These are phyloP conservation scores for Coniosporium apollinis DNA, from an alignment of 495 filamentous ascomycete species.

Conservation along the genomic window DNA sequence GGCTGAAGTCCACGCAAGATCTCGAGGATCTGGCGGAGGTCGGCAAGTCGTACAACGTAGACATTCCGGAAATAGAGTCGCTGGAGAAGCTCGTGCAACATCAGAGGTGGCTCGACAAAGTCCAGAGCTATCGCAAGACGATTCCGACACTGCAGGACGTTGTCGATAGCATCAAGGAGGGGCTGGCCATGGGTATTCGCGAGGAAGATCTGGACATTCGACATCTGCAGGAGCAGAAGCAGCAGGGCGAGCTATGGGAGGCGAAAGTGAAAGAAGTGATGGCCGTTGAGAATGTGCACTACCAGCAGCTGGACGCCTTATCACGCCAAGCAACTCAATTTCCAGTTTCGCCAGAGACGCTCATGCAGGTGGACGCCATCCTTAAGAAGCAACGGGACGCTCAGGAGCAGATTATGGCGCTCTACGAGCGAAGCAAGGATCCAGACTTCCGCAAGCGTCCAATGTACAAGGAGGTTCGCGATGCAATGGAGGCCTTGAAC, in stretches of 20 bases:
- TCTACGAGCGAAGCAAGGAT: conserved; percentile 62
- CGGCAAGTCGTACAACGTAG: conserved; percentile 80
- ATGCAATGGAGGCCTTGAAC: conserved; percentile 71
- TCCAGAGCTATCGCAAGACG: conserved; percentile 41
- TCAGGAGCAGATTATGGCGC: conserved; percentile 63
- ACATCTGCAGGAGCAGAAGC: conserved; percentile 57
- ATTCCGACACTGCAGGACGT: conserved; percentile 59
- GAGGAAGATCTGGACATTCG: conserved; percentile 59
- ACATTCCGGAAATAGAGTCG: conserved; percentile 80
- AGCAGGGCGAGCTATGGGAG: conserved; percentile 75
- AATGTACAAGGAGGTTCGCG: conserved; percentile 76
- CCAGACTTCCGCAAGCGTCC: conserved; percentile 63
- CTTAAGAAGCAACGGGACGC: conserved; percentile 93
- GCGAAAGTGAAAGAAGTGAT: conserved; percentile 87
- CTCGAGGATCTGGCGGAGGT: conserved; percentile 79
- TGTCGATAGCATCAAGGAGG: conserved; percentile 56
- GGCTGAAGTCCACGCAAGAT: conserved; percentile 44
- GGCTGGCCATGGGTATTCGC: conserved; percentile 55
- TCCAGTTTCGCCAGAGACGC: conserved; percentile 66
- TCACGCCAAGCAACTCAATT: conserved; percentile 58
- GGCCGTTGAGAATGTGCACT: conserved; percentile 74
- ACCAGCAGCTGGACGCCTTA: conserved; percentile 83
- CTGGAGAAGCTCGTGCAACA: conserved; percentile 68
- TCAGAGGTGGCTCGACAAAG: conserved; percentile 76
- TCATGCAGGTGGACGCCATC: conserved; percentile 75